Conservation (phyloP, 495 filamentous ascomycete genomes). For the Parathielavia hyrcaniae region DNA sequence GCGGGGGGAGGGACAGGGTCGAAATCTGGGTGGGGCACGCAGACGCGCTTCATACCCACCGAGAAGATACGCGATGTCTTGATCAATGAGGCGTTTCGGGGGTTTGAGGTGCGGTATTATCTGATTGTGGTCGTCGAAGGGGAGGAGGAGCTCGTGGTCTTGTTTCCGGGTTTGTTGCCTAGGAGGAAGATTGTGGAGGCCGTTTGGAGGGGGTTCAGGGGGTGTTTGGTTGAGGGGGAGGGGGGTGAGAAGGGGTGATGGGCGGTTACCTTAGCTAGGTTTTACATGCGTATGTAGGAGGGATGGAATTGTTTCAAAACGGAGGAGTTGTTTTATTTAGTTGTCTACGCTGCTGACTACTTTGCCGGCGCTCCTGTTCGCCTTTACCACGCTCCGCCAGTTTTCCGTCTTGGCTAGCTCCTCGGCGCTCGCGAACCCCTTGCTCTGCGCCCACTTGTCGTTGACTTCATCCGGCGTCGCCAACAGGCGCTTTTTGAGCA, state of each 20-base stretch:
- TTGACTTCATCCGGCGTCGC: constrained; percentile 66
- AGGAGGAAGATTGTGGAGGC: constrained; percentile 63
- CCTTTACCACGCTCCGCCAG: constrained; percentile 33
- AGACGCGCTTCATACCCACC: constrained; percentile 83
- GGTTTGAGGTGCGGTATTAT: constrained; percentile 87
- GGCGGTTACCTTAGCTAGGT: neutral
- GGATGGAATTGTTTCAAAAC: neutral
- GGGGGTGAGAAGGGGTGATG: neutral
- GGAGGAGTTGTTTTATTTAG: neutral
- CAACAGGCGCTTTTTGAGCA: constrained; percentile 59
- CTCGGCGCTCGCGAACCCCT: constrained; percentile 49
- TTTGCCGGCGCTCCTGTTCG: constrained; percentile 24
- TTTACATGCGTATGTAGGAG: neutral
- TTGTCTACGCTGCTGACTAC: constrained; percentile 14
- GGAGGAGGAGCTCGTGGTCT: constrained; percentile 81
- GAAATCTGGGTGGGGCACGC: neutral
- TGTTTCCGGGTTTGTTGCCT: constrained; percentile 80
- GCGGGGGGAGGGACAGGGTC: constrained; percentile 25
- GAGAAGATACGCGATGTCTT: constrained; percentile 84
- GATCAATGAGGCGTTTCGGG: constrained; percentile 91
- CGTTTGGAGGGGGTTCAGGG: constrained; percentile 75
- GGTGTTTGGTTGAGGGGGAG: constrained; percentile 66
- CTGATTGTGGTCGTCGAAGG: constrained; percentile 86
- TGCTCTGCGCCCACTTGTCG: constrained; percentile 65
- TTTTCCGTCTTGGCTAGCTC: constrained; percentile 39